Evolutionary conservation across 2,329 filamentous ascomycete genomes (phyloP), one percentile per base, ranked within the genome.

Genomic region (Grosmannia clavigera): DNA sequence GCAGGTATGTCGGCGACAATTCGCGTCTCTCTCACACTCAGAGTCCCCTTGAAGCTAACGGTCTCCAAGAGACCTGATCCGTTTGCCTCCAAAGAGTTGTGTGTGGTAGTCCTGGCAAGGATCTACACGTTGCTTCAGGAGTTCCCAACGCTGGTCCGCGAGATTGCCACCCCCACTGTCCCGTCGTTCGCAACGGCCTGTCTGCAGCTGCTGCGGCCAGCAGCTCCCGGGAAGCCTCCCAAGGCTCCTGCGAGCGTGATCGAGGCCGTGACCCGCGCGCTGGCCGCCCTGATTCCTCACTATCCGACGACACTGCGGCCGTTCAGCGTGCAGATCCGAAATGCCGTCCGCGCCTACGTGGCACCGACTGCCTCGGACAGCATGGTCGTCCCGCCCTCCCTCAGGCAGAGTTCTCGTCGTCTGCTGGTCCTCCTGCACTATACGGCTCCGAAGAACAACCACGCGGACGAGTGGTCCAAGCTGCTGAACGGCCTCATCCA

Each of bases 241-340:
- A 73, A 72, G 64, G 70, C 73, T 14, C 78, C 77, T 55, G 68
- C 69, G 63, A 72, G 76, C 12, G 74, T 90, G 43, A 71, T 88
- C 48, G 83, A 90, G 67, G 82, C 81, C 10, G 78, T 92, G 5
- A 81, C 92, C 46, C 82, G 87, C 63, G 83, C 88, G 57, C 84
- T 96, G 62, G 76, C 81, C 38, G 79, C 83, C 53, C 76, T 96
- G 40, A 75, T 95, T 38, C 86, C 88, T n/a, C 80, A 86, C 58
- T 92, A 95, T 71, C 86, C 90, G 35, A 88, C 90, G 7, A 89
- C 89, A 38, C 87, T 95, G 71, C 86, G 92, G 14, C 87, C 90
- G 0, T 89, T 86, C 68, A 79, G 82, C 61, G 78, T 80, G 46
- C 87, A 90, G 65, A 80, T 95, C 52, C 83, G 80, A 60, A 74